These are phyloP conservation scores for Parathielavia hyrcaniae DNA, from an alignment of 495 filamentous ascomycete species.

Conservation along the genomic window DNA sequence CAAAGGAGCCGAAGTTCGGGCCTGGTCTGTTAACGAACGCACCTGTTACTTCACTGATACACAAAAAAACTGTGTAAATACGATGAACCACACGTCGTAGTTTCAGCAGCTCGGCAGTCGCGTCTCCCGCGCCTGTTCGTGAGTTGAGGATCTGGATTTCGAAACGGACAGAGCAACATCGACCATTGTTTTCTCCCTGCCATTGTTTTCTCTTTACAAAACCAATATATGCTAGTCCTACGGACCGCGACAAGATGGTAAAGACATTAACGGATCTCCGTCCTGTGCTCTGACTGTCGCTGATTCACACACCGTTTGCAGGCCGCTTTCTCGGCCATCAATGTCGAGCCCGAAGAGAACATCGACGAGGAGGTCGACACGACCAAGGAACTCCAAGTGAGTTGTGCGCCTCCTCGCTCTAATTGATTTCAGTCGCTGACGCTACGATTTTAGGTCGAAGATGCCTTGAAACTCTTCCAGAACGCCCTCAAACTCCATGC, in stretches of 20 bases:
- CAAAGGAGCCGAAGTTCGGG: neutral
- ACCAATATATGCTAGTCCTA: slow-evolving; percentile 6
- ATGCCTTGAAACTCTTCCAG: slow-evolving; percentile 93
- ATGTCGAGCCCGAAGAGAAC: slow-evolving; percentile 86
- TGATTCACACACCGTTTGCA: slow-evolving; percentile 12
- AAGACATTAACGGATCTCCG: neutral
- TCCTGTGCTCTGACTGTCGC: neutral
- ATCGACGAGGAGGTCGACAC: slow-evolving; percentile 88
- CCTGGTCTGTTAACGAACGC: neutral
- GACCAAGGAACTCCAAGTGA: slow-evolving; percentile 78
- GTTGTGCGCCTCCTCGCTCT: neutral
- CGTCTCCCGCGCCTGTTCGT: slow-evolving; percentile 5
- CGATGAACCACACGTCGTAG: no score
- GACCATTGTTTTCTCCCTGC: neutral
- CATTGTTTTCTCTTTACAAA: neutral
- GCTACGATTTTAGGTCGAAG: slow-evolving; percentile 63
- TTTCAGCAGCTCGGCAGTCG: slow-evolving; percentile 14
- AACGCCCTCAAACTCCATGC: slow-evolving; percentile 86
- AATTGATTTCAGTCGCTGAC: neutral
- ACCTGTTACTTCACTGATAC: neutral
- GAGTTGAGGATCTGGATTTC: neutral
- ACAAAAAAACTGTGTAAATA: neutral
- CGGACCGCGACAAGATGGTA: slow-evolving; percentile 16
- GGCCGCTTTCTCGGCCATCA: slow-evolving; percentile 74
- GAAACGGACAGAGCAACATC: neutral